phyloP scores from a whole-genome alignment of 2,329 filamentous ascomycete species.

The Fusarium nodosum region DNA sequence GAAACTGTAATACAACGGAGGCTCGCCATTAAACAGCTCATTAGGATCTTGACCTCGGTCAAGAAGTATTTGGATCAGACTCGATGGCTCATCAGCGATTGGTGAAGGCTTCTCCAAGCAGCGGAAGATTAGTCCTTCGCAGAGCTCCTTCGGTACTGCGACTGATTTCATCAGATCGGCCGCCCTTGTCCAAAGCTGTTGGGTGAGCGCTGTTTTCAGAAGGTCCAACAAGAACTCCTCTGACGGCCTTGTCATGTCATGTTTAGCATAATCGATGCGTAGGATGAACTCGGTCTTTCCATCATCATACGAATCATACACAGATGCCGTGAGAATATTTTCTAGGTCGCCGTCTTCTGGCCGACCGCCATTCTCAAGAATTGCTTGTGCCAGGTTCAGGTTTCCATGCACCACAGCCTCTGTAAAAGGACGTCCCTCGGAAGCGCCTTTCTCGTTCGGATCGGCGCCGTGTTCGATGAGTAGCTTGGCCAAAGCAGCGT shows the following conservation, averaged over 20 bases:
- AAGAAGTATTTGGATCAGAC: conserved; percentile 45
- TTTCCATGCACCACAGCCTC: conserved; percentile 46
- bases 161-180: conserved; percentile 48
- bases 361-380: conserved; percentile 46
- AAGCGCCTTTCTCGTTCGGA: conserved; percentile 47
- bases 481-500: conserved; percentile 46
- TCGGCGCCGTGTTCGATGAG: conserved; percentile 47
- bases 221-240: conserved; percentile 42
- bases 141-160: conserved; percentile 39
- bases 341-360: conserved; percentile 46
- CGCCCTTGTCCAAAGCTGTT: conserved; percentile 47
- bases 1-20: conserved; percentile 49
- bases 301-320: conserved; percentile 47
- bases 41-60: conserved; percentile 48
- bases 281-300: conserved; percentile 47
- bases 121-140: conserved; percentile 42
- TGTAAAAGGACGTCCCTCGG: conserved; percentile 43
- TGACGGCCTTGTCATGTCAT: conserved; percentile 44
- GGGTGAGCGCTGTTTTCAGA: conserved; percentile 38
- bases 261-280: conserved; percentile 43
- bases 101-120: conserved; percentile 44
- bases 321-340: conserved; percentile 35
- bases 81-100: conserved; percentile 46
- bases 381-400: conserved; percentile 40
- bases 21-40: conserved; percentile 46